These are phyloP conservation scores for Gracilaria domingensis DNA, from an alignment of 23 red algal genomes.

Conservation along the genomic window DNA sequence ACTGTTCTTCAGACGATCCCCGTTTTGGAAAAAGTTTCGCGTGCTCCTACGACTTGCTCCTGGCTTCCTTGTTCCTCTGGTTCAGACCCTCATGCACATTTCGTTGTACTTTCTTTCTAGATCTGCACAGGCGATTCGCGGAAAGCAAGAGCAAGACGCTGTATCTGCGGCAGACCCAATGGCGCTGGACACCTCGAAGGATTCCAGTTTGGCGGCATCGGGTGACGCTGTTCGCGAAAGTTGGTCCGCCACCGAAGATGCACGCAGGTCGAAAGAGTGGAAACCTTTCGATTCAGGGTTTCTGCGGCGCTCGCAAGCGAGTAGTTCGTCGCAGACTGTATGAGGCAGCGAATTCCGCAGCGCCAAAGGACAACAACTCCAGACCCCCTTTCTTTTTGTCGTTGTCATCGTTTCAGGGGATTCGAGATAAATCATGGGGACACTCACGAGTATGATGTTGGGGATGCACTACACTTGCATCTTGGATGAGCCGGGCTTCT, in stretches of 20 bases:
- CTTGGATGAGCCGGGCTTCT: no score
- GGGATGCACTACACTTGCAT: no score
- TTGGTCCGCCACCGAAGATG: background rate
- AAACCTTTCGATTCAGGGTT: constrained; percentile 41
- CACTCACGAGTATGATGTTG: no score
- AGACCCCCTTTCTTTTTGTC: no score
- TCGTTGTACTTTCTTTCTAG: constrained; percentile 24
- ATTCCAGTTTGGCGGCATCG: background rate
- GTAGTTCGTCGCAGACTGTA: background rate
- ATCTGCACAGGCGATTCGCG: background rate
- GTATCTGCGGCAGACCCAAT: background rate
- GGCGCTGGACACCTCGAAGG: background rate
- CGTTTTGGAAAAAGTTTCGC: constrained; percentile 26
- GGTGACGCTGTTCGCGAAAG: background rate
- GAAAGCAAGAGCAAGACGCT: background rate
- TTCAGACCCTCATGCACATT: constrained; percentile 30
- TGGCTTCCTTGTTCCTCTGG: constrained; percentile 28
- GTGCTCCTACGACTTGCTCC: constrained; percentile 46
- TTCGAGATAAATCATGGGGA: no score
- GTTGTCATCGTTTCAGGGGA: no score
- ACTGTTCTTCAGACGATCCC: constrained; percentile 49
- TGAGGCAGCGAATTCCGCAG: background rate
- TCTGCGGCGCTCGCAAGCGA: constrained; percentile 8
- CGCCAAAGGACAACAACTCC: background rate
- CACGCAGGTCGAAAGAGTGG: background rate